These are phyloP conservation scores for Cryptosporidium felis DNA, from an alignment of 169 alveolate genomes.

Conservation along the genomic window DNA sequence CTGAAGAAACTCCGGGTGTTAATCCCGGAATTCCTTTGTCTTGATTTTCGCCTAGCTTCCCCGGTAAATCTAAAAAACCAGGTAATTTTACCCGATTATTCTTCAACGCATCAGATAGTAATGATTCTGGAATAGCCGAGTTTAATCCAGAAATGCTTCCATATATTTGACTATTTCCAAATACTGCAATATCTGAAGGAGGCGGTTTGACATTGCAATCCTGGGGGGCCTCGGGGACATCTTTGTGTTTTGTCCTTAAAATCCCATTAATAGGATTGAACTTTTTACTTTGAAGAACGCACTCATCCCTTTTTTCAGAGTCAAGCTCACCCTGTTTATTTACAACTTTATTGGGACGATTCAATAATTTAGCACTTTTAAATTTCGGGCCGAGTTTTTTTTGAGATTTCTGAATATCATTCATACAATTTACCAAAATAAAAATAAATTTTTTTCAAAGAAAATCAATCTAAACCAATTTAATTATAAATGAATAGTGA, in stretches of 20 bases:
- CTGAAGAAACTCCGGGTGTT: conserved; percentile 23
- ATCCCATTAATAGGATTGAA: conserved; percentile 1
- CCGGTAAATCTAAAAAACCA: conserved; percentile 39
- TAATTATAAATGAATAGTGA: no score
- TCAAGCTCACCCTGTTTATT: neutral
- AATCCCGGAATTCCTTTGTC: neutral
- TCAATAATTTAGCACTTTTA: conserved; percentile 31
- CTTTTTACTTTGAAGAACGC: neutral
- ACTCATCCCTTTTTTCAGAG: neutral
- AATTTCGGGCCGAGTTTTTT: conserved; percentile 1
- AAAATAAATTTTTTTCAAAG: no score
- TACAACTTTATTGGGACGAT: conserved; percentile 13
- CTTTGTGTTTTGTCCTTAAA: neutral
- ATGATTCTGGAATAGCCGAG: conserved; percentile 6
- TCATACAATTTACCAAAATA: no score
- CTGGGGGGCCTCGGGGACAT: neutral
- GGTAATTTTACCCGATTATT: conserved; percentile 17
- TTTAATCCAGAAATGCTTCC: neutral
- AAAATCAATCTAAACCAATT: no score
- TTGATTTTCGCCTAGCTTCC: neutral
- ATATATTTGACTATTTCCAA: neutral
- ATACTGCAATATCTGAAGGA: conserved; percentile 47
- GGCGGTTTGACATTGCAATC: conserved; percentile 19
- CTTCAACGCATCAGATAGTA: neutral
- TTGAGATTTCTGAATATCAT: neutral